Conservation (phyloP, 768 basidiomycete genomes). For the Phylloporus scabripes region DNA sequence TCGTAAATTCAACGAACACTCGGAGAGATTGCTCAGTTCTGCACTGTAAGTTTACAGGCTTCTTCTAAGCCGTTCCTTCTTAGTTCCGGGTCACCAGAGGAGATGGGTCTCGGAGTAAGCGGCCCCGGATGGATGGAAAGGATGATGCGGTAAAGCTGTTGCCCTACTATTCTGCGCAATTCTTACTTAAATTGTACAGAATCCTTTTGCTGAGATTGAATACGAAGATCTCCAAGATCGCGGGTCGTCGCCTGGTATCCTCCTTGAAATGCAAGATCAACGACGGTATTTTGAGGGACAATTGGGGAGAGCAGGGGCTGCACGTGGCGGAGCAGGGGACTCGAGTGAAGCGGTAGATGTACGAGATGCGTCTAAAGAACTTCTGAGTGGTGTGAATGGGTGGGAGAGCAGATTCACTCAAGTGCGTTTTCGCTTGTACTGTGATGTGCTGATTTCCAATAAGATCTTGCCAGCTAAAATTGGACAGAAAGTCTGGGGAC, state of each 20-base stretch:
- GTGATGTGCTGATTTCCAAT: background rate
- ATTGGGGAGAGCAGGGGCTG: conserved; percentile 29
- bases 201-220: conserved; percentile 58
- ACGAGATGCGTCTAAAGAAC: conserved; percentile 41
- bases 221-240: conserved; percentile 79
- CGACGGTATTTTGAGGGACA: conserved; percentile 78
- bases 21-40: conserved; percentile 78
- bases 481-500: conserved; percentile 65
- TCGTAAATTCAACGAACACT: conserved; percentile 96
- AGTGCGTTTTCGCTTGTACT: conserved; percentile 32
- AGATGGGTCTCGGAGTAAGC: conserved; percentile 54
- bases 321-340: background rate
- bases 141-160: conserved; percentile 38
- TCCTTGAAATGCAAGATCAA: conserved; percentile 83
- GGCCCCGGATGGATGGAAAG: conserved; percentile 44
- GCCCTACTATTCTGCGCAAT: background rate
- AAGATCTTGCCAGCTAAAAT: conserved; percentile 44
- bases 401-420: conserved; percentile 58
- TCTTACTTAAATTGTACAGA: conserved; percentile 15
- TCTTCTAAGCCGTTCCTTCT: background rate
- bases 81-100: conserved; percentile 35
- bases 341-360: conserved; percentile 39
- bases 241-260: conserved; percentile 59
- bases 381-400: conserved; percentile 41
- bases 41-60: conserved; percentile 50